Conservation (phyloP, 1,284 basidiomycete genomes). For the Sutorius eximius region DNA sequence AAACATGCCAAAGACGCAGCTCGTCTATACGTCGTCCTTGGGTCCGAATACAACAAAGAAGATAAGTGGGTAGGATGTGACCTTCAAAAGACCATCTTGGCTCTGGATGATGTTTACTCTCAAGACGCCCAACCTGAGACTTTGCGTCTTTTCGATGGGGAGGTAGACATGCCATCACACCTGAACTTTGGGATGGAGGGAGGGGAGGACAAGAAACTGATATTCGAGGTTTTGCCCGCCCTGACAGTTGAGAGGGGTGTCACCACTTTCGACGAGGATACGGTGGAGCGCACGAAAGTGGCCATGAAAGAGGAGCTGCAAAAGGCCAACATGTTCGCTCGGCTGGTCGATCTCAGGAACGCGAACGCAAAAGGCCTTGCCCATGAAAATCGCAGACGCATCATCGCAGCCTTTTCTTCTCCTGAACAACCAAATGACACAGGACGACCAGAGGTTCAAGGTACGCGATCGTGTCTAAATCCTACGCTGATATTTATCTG, state of each 20-base stretch:
- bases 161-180: conserved; percentile 46
- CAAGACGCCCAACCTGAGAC: conserved; percentile 11
- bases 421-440: conserved; percentile 71
- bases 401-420: conserved; percentile 78
- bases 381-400: conserved; percentile 81
- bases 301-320: conserved; percentile 44
- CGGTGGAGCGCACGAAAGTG: conserved; percentile 19
- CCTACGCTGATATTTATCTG: conserved; percentile 3
- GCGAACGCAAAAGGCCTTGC: conserved; percentile 83
- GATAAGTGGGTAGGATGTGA: conserved; percentile 64
- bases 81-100: conserved; percentile 62
- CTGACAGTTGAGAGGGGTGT: conserved; percentile 40
- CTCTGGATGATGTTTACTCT: conserved; percentile 48
- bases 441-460: conserved; percentile 86
- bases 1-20: conserved; percentile 41
- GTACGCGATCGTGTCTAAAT: conserved; percentile 44
- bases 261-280: conserved; percentile 19
- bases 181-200: conserved; percentile 64
- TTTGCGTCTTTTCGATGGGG: conserved; percentile 29
- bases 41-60: conserved; percentile 61
- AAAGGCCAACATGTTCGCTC: conserved; percentile 68
- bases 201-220: conserved; percentile 49
- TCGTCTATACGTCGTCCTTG: conserved; percentile 72
- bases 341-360: conserved; percentile 82
- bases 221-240: conserved; percentile 61